Evolutionary conservation across 2,329 filamentous ascomycete species (phyloP).

Genomic region (Scorias spongiosa): DNA sequence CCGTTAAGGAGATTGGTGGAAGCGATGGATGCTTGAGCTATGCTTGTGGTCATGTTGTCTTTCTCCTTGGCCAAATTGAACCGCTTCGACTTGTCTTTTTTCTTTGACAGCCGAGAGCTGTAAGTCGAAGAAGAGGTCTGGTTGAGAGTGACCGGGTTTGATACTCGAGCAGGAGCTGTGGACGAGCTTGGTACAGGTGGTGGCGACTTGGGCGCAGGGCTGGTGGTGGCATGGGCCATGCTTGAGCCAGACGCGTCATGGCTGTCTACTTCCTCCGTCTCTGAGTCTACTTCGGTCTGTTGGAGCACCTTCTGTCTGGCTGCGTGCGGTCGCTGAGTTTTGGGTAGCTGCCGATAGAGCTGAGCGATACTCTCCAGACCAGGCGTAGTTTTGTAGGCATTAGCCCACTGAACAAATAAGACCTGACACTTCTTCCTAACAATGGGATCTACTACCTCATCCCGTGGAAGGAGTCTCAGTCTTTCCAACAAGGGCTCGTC

Average conservation of each 20-base stretch:
- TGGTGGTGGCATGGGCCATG: not conserved
- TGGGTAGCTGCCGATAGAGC: slow-evolving; percentile 57
- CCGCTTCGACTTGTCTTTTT: slow-evolving; percentile 34
- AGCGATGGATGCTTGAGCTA: slow-evolving; percentile 77
- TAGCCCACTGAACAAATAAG: slow-evolving; percentile 75
- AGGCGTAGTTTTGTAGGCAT: slow-evolving; percentile 62
- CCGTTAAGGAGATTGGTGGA: slow-evolving; percentile 83
- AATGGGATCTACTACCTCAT: slow-evolving; percentile 65
- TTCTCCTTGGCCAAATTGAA: slow-evolving; percentile 85
- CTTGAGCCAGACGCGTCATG: not conserved
- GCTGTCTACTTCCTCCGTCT: slow-evolving; percentile 12
- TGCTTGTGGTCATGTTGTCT: slow-evolving; percentile 69
- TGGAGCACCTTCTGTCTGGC: slow-evolving; percentile 62
- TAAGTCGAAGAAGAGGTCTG: slow-evolving; percentile 13
- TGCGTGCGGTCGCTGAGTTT: slow-evolving; percentile 53
- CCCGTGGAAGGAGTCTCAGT: slow-evolving; percentile 72
- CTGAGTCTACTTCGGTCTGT: slow-evolving; percentile 59
- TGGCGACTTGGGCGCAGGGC: not conserved
- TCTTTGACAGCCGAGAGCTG: slow-evolving; percentile 19
- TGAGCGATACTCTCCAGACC: slow-evolving; percentile 68
- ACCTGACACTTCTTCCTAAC: slow-evolving; percentile 82
- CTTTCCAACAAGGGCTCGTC: slow-evolving; percentile 88
- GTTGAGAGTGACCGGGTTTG: slow-evolving; percentile 19
- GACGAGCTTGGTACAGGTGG: not conserved
- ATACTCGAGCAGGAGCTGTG: slow-evolving; percentile 5